A percentile compares a stretch with the other conserved stretches of the same genome.
These are phyloP conservation scores for Yamadazyma taylorii DNA, from an alignment of 1,139 yeast genomes.

Conservation along the genomic window DNA sequence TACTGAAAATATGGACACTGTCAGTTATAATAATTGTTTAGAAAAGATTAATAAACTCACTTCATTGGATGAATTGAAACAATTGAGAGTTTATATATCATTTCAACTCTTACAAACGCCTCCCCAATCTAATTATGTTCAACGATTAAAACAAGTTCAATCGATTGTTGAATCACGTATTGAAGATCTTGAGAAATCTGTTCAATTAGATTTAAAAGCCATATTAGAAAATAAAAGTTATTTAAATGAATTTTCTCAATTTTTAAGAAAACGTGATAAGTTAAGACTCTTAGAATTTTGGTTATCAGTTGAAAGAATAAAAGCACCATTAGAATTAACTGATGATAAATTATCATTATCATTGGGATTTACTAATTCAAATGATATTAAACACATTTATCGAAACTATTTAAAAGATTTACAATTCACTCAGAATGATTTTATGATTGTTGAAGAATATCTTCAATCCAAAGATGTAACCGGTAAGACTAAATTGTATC, in stretches of 20 bases:
- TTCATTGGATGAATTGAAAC: constrained; percentile 23
- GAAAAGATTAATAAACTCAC: constrained; percentile 22
- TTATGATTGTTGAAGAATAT: constrained; percentile 29
- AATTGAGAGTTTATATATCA: constrained; percentile 20
- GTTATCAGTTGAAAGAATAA: constrained; percentile 63
- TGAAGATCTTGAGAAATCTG: constrained; percentile 10
- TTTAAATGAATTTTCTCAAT: constrained; percentile 52
- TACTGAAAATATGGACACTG: constrained; percentile 28
- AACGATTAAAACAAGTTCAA: constrained; percentile 17
- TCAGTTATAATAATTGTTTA: constrained; percentile 44
- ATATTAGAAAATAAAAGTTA: constrained; percentile 10
- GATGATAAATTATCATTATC: constrained; percentile 17
- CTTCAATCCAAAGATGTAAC: constrained; percentile 16
- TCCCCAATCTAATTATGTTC: constrained; percentile 6
- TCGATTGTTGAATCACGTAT: constrained; percentile 12
- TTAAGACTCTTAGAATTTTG: constrained; percentile 57
- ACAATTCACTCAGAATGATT: constrained; percentile 13
- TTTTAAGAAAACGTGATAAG: constrained; percentile 50
- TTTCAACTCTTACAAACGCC: constrained; percentile 18
- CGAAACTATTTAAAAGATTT: constrained; percentile 34
- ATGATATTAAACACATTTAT: constrained; percentile 51
- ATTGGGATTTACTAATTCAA: constrained; percentile 36
- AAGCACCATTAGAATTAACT: constrained; percentile 50
- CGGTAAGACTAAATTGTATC: constrained; percentile 25
- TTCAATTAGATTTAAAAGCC: constrained; percentile 7